Conservation (phyloP, 768 basidiomycete genomes). For the Mycena indigotica region DNA sequence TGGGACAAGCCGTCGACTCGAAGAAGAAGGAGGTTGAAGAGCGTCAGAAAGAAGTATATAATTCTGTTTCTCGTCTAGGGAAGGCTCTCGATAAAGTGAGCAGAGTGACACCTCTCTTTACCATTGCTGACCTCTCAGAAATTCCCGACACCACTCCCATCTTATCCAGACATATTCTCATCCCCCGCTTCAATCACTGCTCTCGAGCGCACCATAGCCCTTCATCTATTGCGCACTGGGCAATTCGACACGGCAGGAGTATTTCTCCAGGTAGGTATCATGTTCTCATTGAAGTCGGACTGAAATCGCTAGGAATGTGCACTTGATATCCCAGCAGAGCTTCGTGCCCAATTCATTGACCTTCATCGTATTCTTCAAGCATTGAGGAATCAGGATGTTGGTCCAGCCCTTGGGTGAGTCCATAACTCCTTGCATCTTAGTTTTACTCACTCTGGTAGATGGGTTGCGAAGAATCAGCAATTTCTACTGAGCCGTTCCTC, state of each 20-base stretch:
- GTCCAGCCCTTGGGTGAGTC: conserved; percentile 76
- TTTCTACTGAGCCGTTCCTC: conserved; percentile 75
- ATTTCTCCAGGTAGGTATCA: conserved; percentile 63
- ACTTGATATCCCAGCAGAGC: conserved; percentile 53
- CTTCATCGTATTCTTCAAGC: conserved; percentile 73
- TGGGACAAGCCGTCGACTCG: conserved; percentile 62
- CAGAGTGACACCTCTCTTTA: neutral
- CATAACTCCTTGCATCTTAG: neutral
- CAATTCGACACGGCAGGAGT: conserved; percentile 77
- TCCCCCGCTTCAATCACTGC: conserved; percentile 60
- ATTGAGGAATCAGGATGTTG: conserved; percentile 65
- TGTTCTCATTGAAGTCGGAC: conserved; percentile 1
- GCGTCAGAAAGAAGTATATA: conserved; percentile 86
- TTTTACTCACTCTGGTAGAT: conserved; percentile 49
- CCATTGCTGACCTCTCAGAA: conserved; percentile 40
- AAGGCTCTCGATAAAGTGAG: conserved; percentile 91
- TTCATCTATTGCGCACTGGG: conserved; percentile 80
- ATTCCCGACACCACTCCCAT: conserved; percentile 61
- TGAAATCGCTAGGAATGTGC: conserved; percentile 59
- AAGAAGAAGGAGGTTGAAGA: conserved; percentile 87
- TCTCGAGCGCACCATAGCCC: conserved; percentile 68
- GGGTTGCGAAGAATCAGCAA: conserved; percentile 66
- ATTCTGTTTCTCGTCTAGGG: conserved; percentile 72
- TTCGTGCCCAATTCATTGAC: conserved; percentile 62
- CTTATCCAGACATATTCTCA: conserved; percentile 67